A percentile compares a stretch with the other conserved stretches of the same genome.
Evolutionary conservation across 2,329 filamentous ascomycete species (phyloP).

Genomic region (Colletotrichum camelliae): DNA sequence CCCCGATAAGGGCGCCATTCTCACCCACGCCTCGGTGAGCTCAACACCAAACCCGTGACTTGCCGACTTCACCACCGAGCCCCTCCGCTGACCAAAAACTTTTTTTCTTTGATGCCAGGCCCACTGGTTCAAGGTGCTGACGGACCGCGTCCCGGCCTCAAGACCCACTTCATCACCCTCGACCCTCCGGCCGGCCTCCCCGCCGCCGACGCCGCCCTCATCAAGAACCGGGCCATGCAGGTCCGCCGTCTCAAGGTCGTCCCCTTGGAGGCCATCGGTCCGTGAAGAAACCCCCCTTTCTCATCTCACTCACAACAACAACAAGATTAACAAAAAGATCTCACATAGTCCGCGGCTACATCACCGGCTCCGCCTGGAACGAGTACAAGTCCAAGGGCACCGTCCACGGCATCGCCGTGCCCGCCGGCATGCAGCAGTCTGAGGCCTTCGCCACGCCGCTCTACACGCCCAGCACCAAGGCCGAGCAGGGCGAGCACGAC

Average conservation of each 20-base stretch:
- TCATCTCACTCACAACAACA: neutral
- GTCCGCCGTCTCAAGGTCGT: conserved; percentile 77
- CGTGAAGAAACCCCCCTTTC: conserved; percentile 3
- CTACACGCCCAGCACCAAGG: conserved; percentile 84
- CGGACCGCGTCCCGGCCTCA: conserved; percentile 49
- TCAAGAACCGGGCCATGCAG: conserved; percentile 76
- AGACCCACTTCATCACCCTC: conserved; percentile 57
- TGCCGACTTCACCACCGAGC: neutral
- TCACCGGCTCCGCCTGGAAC: conserved; percentile 83
- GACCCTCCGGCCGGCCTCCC: conserved; percentile 39
- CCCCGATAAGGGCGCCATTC: conserved; percentile 57
- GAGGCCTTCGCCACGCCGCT: conserved; percentile 71
- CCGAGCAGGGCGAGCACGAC: conserved; percentile 77
- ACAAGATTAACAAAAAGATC: conserved; percentile 18
- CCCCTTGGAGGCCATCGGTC: conserved; percentile 75
- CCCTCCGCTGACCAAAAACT: neutral
- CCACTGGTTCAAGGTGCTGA: conserved; percentile 60
- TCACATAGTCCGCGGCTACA: conserved; percentile 76
- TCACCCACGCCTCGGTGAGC: conserved; percentile 43
- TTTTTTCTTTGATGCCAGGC: conserved; percentile 26
- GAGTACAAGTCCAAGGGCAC: conserved; percentile 77
- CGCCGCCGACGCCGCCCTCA: conserved; percentile 51
- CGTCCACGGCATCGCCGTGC: conserved; percentile 77
- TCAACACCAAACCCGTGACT: neutral
- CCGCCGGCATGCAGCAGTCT: conserved; percentile 72